Percentiles rank a stretch among this genome's conserved stretches.
Conservation (phyloP, 148 eudicot genomes). For the Gaultheria prostrata region DNA sequence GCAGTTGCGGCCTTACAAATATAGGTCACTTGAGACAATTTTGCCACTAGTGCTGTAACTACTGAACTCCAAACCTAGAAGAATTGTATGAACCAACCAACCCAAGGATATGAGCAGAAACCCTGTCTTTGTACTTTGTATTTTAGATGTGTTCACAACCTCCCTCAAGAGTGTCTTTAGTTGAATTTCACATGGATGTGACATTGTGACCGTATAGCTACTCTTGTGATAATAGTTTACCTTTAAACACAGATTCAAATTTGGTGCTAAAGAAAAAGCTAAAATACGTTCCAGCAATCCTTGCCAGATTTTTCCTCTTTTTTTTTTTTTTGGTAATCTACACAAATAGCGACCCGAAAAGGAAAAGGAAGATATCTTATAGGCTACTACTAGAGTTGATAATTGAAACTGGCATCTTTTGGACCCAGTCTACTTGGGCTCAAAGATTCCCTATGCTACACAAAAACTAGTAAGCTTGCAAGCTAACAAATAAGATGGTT, state of each 20-base stretch:
- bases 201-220: background rate
- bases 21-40: background rate
- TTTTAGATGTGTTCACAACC: background rate
- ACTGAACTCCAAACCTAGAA: background rate
- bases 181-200: background rate
- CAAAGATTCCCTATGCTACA: background rate
- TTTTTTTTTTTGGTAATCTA: background rate
- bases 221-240: background rate
- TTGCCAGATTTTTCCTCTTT: background rate
- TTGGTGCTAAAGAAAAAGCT: background rate
- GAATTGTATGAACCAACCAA: background rate
- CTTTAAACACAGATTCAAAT: background rate
- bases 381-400: background rate
- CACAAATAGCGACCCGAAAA: background rate
- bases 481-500: constrained; percentile 1
- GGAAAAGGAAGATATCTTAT: background rate
- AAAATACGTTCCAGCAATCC: background rate
- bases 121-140: background rate
- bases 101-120: background rate
- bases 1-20: background rate
- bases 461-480: background rate
- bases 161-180: background rate
- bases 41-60: background rate
- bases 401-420: background rate
- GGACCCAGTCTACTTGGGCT: background rate